A percentile compares a stretch with the other conserved stretches of the same genome.
Conservation (phyloP, 2,329 filamentous ascomycete species). For the Tolypocladium cylindrosporum region DNA sequence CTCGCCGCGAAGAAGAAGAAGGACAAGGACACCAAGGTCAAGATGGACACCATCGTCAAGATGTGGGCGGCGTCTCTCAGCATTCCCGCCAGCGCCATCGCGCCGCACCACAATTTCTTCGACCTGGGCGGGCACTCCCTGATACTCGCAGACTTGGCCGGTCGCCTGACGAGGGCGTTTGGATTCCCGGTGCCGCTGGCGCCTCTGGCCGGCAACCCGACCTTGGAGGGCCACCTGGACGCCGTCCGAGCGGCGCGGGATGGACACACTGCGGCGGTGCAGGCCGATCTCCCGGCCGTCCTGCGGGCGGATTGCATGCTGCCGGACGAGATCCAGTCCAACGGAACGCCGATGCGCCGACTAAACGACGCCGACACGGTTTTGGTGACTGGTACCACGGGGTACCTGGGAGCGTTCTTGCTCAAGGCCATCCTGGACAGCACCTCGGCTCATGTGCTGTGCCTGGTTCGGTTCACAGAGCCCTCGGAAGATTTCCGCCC, state of each 20-base stretch:
- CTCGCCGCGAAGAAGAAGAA: constrained; percentile 29
- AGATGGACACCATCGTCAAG: constrained; percentile 55
- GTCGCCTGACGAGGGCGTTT: constrained; percentile 56
- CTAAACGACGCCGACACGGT: constrained; percentile 59
- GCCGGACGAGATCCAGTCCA: constrained; percentile 57
- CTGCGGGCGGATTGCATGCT: constrained; percentile 57
- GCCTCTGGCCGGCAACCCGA: constrained; percentile 61
- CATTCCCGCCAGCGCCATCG: constrained; percentile 51
- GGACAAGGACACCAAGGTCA: constrained; percentile 52
- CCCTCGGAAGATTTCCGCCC: constrained; percentile 54
- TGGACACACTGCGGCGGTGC: constrained; percentile 63
- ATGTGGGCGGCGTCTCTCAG: constrained; percentile 64
- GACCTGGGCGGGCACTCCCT: constrained; percentile 73
- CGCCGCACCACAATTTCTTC: constrained; percentile 67
- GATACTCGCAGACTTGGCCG: constrained; percentile 67
- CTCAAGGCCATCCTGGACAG: constrained; percentile 57
- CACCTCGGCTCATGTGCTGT: constrained; percentile 60
- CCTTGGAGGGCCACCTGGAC: constrained; percentile 61
- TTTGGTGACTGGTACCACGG: constrained; percentile 65
- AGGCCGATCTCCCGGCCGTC: constrained; percentile 63
- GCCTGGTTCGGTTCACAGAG: constrained; percentile 63
- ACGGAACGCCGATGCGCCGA: constrained; percentile 41
- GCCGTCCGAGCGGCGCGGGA: constrained; percentile 62
- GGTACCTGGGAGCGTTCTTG: constrained; percentile 67
- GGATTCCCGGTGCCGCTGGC: constrained; percentile 64